Base-by-base conservation (phyloP, 768 basidiomycete genomes). In the Myochromella boudieri region DNA sequence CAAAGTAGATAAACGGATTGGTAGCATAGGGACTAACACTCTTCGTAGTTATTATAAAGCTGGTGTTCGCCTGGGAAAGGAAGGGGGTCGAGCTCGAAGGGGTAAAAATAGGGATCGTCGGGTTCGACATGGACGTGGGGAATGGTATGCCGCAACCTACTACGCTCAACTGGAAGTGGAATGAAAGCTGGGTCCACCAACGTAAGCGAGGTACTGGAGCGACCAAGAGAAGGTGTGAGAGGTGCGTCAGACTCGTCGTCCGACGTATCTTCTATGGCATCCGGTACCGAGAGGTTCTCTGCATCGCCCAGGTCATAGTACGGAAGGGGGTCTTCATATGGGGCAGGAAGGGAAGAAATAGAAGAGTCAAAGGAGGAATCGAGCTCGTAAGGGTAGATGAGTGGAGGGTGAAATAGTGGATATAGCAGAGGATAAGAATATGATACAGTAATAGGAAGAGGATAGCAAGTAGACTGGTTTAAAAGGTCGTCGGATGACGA, bases 231-330 rank as follows among this genome's bases (percentile, higher is more conserved):
- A 38, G 84, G 85, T 6, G 85, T 83, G 8, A 78, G 76, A 8
- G 74, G 78, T 4, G 77, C 68, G 56, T 91, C 88, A 12, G 87
- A 88, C 71, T 90, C 89, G 69, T 91, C 88, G 68, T 91, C 89
- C 36, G 88, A 91, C 28, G 77, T 80, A 65, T 91, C 88, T 63
- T 90, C 87, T 74, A 90, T 86, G 32, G 86, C 82, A 59, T 90
- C 88, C 34, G 86, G 87, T 33, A 89, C 79, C 22, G 84, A 70
- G 25, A 82, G 73, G 59, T 85, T 84, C 57, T 85, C 85, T 53
- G 78, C 58, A 66, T 86, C 82, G 66, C 85, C 80, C 52, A 67
- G 54, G 56, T 81, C 73, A 59, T 75, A 77, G 55, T 84, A 85
- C 45, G 87, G 82, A 36, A 85, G 72, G 37, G 84, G 74, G 60